Base-by-base conservation (phyloP, 768 basidiomycete species). In the Mycena olivaceomarginata region DNA sequence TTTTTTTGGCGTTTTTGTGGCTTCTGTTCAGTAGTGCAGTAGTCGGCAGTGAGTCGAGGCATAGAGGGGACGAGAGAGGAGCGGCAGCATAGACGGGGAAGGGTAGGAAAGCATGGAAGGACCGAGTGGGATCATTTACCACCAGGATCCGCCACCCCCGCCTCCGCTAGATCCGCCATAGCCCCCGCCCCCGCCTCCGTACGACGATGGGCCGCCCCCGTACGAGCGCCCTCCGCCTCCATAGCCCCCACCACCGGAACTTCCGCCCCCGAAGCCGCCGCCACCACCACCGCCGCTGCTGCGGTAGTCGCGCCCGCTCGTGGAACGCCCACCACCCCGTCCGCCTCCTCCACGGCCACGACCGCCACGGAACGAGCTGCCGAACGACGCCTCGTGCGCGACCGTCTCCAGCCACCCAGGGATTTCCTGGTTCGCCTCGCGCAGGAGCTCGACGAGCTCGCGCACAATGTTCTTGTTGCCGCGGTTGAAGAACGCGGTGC, bases 371-470 rank as follows among this genome's bases (percentile, higher is more conserved):
- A 84, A 92, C 82, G 81, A 86, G 85, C 89, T 86, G 43, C 94
- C 94, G 83, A 95, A 96, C 69, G 94, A 90, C 41, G 92, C 89
- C 86, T 99, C 98, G 71, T 94, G 92, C 6, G 94, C 93, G 75
- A 99, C 93, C 13, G 94, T 92, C 83, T 97, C 96, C 69, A 99
- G 89, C 97, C 98, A 99, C 3, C 83, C 69, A 1, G 98, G 98
- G 73, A 97, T 95, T 66, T 98, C 97, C 84, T 98, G 97, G 85
- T 99, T 98, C 66, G 98, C 98, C 86, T 99, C 98, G 68, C 96
- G 92, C 31, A 99, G 92, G 5, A 99, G 92, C 85, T 99, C 98
- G 67, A 99, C 88, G 60, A 99, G 90, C 81, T 98, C 98, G 72
- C 94, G 92, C 71, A 95, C 97, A 76, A 99, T 97, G 85, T 95